Base-by-base conservation (phyloP, 78 protist genomes). In the Dictyostelium citrinum region DNA sequence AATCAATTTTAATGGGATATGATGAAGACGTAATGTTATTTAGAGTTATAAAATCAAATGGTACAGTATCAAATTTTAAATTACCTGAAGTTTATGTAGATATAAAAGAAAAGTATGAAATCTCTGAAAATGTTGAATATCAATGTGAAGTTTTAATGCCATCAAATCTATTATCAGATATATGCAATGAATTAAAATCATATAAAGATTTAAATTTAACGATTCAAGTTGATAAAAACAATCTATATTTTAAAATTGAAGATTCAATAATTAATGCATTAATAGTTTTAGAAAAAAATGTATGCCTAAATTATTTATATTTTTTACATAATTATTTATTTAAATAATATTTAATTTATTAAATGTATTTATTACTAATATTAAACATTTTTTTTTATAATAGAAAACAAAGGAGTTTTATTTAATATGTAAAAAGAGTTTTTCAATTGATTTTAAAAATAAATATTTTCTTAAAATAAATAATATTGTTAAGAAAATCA, bases 111-210 rank as follows among this genome's bases (percentile, higher is more conserved):
- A 70, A 70, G 22, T 33, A 70, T 70, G 45, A 27, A 33, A 70
- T 70, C 4, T 33, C 41, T 10, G 35, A 33, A 5, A 33, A 31
- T 31, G 33, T 33, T 70, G 77, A 70, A 2, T 70, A 70, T 70
- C 77, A 70, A 70, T 60, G 81, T 51, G 91, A 85, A 60, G 29
- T 85, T 74, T 43, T 85, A 29, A 60, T 85, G 22, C 91, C 58
- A 60, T n/a, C 68, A 11, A 29, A 24, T 6, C 7, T 76, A 39
- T 85, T 85, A n/a, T 8, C n/a, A 14, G 78, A 85, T 31, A 70
- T 85, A 9, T 77, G 82, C 16, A 77, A 45, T 27, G 91, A 85
- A 41, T 85, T 85, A 37, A 85, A 85, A 76, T 20, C 91, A 37
- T 85, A 60, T 41, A 41, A 49, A 22, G 27, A 85, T 22, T 17